Base-by-base conservation (phyloP, 306 rosid genomes). In the Cicer pinnatifidum region DNA sequence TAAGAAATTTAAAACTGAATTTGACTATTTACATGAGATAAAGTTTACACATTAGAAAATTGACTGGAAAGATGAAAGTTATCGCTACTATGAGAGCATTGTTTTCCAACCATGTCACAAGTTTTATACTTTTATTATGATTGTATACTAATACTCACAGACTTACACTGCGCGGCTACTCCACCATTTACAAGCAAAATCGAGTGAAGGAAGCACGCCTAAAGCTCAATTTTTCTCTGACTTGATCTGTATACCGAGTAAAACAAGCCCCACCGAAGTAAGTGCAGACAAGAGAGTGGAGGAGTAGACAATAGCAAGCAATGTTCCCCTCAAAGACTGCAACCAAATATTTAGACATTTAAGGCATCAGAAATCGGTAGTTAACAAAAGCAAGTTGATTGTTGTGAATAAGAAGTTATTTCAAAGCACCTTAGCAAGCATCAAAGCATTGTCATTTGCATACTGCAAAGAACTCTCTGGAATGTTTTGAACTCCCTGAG, bases 371-470 rank as follows among this genome's bases (percentile, higher is more conserved):
- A 74, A 58, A 67, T 13, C 28, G 33, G 72, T 28, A 52, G 19
- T 58, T 15, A 75, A 48, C 38, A 71, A 40, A 71, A 48, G 23
- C 10, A 54, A 66, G 38, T 64, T 57, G 43, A 41, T 9, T 33
- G 46, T 63, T 19, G 65, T 41, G 48, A 77, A 48, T 41, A 13
- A 9, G 43, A 67, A 35, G 52, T 77, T 75, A 44, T 67, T 67
- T 69, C 71, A 50, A 45, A 80, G 77, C 83, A 93, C 98, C 98
- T 91, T 93, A 33, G 92, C 94, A 51, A 94, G 88, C 82, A 75
- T 62, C 82, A 91, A 73, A 46, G 97, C 98, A 79, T 89, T 94
- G 79, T 89, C 91, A 84, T 94, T 91, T 40, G 98, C 96, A 54
- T 91, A 93, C 83, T 91, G 82, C 83, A 91, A 64, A 41, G 91